Percentiles rank a stretch among this genome's conserved stretches.
phyloP scores from a whole-genome alignment of 768 basidiomycete species.

The Tylopilus vinaceipallidus region DNA sequence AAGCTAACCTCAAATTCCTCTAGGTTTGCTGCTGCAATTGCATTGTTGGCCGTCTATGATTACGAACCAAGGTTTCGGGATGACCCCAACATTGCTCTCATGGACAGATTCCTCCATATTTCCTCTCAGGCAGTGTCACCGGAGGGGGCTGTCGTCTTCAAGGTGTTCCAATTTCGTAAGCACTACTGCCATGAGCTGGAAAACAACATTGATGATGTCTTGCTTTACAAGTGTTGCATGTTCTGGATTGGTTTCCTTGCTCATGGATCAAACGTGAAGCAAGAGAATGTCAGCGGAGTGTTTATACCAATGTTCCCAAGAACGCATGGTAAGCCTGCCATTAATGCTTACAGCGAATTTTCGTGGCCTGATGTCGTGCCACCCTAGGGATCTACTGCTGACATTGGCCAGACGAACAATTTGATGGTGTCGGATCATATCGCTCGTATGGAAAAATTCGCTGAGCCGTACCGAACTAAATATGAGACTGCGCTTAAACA shows the following conservation, averaged over 20 bases:
- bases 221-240: constrained; percentile 6
- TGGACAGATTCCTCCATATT: neutral
- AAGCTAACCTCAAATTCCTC: no score
- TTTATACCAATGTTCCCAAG: neutral
- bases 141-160: constrained; percentile 4
- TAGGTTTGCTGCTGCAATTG: constrained; percentile 34
- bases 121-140: neutral
- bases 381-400: no score
- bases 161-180: constrained; percentile 15
- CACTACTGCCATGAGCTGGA: neutral
- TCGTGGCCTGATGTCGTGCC: no score
- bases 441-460: constrained; percentile 6
- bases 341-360: no score
- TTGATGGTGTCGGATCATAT: constrained; percentile 11
- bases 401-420: neutral
- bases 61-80: constrained; percentile 1
- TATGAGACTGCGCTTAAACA: neutral
- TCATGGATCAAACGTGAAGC: constrained; percentile 5
- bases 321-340: constrained; percentile 2
- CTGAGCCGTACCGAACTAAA: neutral
- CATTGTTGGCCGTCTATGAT: constrained; percentile 12
- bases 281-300: neutral
- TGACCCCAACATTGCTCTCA: neutral
- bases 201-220: no score
- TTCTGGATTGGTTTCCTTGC: constrained; percentile 14